Percentiles rank a stretch among this genome's conserved stretches.
Conservation (phyloP, 78 protist genomes). For the Ministeria vibrans region DNA sequence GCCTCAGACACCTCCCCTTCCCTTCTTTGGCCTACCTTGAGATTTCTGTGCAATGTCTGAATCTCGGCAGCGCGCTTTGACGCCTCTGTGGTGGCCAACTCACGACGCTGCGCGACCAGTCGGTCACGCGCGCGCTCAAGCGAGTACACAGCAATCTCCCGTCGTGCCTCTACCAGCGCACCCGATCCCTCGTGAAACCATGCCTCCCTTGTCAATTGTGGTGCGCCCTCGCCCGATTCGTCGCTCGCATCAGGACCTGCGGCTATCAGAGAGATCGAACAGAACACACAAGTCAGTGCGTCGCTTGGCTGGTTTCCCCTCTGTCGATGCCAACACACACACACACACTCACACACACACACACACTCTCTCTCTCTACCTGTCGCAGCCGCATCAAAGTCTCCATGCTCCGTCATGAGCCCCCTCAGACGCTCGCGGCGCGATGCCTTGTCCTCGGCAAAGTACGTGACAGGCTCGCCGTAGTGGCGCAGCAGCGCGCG, state of each 20-base stretch:
- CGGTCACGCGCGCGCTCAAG: background rate
- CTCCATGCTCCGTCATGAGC: background rate
- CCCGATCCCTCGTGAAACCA: constrained; percentile 23
- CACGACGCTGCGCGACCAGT: background rate
- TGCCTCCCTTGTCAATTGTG: background rate
- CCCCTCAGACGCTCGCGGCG: constrained; percentile 9
- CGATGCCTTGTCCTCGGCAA: constrained; percentile 8
- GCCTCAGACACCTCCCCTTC: no score
- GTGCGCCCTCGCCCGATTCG: no score
- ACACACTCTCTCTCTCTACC: no score
- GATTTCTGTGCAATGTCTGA: no score
- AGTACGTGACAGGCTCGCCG: constrained; percentile 17
- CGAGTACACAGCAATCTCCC: background rate
- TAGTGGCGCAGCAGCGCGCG: constrained; percentile 1
- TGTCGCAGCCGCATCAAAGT: no score
- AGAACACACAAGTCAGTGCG: no score
- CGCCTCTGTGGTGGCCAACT: background rate
- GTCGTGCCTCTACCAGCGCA: background rate
- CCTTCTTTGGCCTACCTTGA: no score
- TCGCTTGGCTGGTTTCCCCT: no score
- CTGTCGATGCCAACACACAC: no score
- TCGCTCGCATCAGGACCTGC: no score
- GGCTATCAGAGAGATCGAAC: no score
- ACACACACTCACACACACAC: no score
- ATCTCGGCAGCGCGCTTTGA: background rate